These are phyloP conservation scores for Colletotrichum graminicola DNA, from an alignment of 2,329 filamentous ascomycete genomes.

Conservation along the genomic window DNA sequence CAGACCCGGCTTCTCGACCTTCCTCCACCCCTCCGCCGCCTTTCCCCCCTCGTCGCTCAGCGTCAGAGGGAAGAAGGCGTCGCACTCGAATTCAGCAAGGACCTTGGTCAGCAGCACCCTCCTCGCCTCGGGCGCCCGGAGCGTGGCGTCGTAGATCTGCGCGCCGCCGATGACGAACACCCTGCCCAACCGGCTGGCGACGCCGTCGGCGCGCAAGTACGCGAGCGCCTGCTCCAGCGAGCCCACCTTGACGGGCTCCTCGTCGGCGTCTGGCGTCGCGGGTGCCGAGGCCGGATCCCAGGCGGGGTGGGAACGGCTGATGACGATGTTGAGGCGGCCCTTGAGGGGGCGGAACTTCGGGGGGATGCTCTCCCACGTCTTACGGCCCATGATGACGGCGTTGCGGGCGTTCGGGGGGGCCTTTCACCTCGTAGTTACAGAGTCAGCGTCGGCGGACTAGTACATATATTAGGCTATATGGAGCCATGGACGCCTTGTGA, in stretches of 20 bases:
- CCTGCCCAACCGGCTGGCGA: constrained; percentile 58
- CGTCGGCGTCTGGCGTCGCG: constrained; percentile 43
- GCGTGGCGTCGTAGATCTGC: constrained; percentile 82
- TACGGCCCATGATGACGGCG: constrained; percentile 96
- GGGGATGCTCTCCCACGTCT: constrained; percentile 95
- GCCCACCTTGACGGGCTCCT: constrained; percentile 67
- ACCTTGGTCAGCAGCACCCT: constrained; percentile 79
- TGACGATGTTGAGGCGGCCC: constrained; percentile 83
- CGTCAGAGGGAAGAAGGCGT: constrained; percentile 78
- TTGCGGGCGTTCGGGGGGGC: constrained; percentile 61
- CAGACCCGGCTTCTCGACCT: constrained; percentile 61
- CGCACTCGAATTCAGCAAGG: constrained; percentile 76
- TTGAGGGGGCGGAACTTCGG: constrained; percentile 81
- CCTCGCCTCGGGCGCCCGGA: constrained; percentile 68
- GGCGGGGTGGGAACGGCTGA: constrained; percentile 68
- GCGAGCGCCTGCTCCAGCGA: constrained; percentile 71
- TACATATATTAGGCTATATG: not conserved
- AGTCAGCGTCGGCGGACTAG: not conserved
- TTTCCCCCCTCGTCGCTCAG: constrained; percentile 57
- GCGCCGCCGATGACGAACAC: constrained; percentile 92
- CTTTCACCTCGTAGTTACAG: constrained; percentile 24
- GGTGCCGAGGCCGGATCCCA: constrained; percentile 27
- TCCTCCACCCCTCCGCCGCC: constrained; percentile 26
- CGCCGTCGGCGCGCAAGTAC: constrained; percentile 56
- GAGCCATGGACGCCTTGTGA: not conserved